Base-by-base conservation (phyloP, 306 rosid genomes). In the Vicia faba region DNA sequence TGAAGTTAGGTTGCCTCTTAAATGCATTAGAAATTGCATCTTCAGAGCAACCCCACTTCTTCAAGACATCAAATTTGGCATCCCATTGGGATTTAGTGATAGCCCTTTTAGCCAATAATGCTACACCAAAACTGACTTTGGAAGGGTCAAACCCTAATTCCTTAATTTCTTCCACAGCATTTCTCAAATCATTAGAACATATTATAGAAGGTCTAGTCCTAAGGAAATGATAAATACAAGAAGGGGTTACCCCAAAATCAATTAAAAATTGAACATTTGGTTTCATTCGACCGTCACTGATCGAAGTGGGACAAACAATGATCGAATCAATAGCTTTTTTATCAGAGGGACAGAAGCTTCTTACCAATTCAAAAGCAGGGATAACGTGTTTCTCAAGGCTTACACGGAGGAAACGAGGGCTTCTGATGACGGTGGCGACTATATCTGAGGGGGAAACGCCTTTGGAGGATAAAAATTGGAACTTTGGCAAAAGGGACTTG, bases 1-100 rank as follows among this genome's bases (percentile, higher is more conserved):
- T 73, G 40, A 59, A 61, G 8, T 6, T 11, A 0, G 96, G 95
- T 4, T 26, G 23, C 66, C 3, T 81, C 45, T 25, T 14, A 60
- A 84, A 86, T 1, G 84, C 82, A 31, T 14, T 3, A 3, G 20
- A 50, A 78, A 62, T 26, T 11, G 26, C 11, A 10, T 84, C 84
- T 38, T 87, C 86, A 15, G 81, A 63, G 76, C 57, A 89, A 11
- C 96, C 96, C 91, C 89, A 87, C 7, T 53, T 66, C 73, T 67
- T 83, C 10, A 56, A 85, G 45, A 31, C 36, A 13, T 79, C 70
- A 6, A 82, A 55, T 68, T 85, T 89, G 2, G 66, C 77, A 12
- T 83, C 67, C 87, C 86, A 85, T 0, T 13, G 23, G 14, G 82
- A 36, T 62, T 48, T 48, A 1, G 26, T 8, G 26, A 16, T 8